Base-by-base conservation (phyloP, 306 rosid species). In the Ochetophila trinervis region DNA sequence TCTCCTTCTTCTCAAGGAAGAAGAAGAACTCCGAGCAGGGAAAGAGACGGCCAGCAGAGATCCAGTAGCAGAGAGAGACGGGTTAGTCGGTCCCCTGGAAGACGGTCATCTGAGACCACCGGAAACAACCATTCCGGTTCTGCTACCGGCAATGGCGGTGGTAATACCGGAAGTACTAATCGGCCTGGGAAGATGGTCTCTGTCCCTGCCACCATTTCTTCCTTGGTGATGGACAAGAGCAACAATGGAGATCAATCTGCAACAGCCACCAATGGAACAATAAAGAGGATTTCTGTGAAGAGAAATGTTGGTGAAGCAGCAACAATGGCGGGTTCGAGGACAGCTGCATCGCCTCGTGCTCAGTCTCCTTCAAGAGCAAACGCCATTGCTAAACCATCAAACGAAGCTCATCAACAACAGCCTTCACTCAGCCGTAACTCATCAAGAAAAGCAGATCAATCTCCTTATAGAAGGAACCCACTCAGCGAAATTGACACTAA, bases 21-120 rank as follows among this genome's bases (percentile, higher is more conserved):
- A 70, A 74, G 97, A 73, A 91, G 99, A 60, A 94, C 96, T 0
- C 99, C 97, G 0, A 90, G 99, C 75, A 83, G 97, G 62, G 99
- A 93, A 53, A 83, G 97, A 37, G 91, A 87, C 32, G 32, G 32
- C 44, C 87, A 80, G 30, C 91, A 89, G 42, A 53, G 93, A 1
- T 89, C 95, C 4, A 82, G 85, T 57, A 87, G 98, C 66, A 36
- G 94, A 54, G 99, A 94, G 77, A 79, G 97, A 35, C 85, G 97
- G 22, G 85, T 88, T 22, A 94, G 99, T 68, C 78, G 85, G 65
- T 94, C 99, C 52, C 99, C 99, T 5, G 90, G 88, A 0, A 82
- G 88, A 69, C 83, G 97, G 40, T 66, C 84, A 20, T 83, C 83
- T 12, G 85, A 83, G 66, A 67, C 68, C 6, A 45, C 21, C 57